Percentiles rank a stretch among this genome's conserved stretches.
Evolutionary conservation across 164 flowering plant species (phyloP).

Genomic region (Sedum album): DNA sequence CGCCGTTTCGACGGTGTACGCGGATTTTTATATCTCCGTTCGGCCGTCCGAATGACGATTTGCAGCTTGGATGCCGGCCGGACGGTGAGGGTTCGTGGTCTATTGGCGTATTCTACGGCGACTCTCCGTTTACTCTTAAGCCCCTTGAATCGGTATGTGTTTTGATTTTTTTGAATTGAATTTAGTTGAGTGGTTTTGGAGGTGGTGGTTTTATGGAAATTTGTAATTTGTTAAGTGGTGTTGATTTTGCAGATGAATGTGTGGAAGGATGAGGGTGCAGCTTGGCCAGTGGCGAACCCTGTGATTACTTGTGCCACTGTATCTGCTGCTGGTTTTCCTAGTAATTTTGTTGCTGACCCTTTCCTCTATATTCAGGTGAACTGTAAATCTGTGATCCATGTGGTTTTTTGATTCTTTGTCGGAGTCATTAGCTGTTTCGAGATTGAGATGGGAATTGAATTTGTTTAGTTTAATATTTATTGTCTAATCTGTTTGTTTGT

Average conservation of each 20-base stretch:
- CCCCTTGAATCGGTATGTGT: slow-evolving; percentile 67
- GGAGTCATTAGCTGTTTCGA: neutral
- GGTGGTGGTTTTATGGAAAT: neutral
- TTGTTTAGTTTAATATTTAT: neutral
- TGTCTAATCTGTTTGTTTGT: too few relatives aligned
- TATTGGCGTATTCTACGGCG: slow-evolving; percentile 77
- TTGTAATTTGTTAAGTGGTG: neutral
- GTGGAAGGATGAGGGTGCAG: slow-evolving; percentile 55
- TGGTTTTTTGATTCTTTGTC: neutral
- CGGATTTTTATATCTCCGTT: slow-evolving; percentile 33
- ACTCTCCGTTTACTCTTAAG: slow-evolving; percentile 68
- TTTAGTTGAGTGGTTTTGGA: neutral
- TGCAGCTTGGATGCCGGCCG: slow-evolving; percentile 47
- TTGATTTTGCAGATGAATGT: slow-evolving; percentile 34
- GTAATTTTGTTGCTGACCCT: slow-evolving; percentile 81
- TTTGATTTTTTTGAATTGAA: neutral
- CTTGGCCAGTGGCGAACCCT: slow-evolving; percentile 85
- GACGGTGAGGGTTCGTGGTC: slow-evolving; percentile 97
- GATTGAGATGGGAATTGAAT: neutral
- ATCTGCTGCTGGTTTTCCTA: slow-evolving; percentile 46
- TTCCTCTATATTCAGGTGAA: slow-evolving; percentile 76
- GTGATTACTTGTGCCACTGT: slow-evolving; percentile 35
- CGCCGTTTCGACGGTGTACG: slow-evolving; percentile 33
- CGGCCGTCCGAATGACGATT: neutral
- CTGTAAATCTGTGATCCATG: neutral